Percentiles rank a stretch among this genome's conserved stretches.
phyloP scores from a whole-genome alignment of 192 early-diverging fungal genomes.

The Thamnidium elegans region DNA sequence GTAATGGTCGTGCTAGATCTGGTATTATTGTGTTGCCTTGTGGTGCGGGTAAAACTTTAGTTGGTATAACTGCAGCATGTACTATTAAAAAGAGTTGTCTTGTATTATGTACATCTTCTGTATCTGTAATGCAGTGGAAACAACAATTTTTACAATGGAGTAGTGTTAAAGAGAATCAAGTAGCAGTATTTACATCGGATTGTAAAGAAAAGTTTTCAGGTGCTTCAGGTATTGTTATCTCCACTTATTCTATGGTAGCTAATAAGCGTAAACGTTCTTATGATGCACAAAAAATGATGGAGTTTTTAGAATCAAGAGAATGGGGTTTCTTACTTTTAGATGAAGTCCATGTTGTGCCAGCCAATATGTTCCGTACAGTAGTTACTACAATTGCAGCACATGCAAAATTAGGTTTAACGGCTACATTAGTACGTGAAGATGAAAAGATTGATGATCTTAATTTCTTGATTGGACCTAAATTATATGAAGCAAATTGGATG shows the following conservation, averaged over 20 bases:
- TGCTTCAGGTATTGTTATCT: constrained; percentile 90
- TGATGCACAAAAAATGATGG: constrained; percentile 94
- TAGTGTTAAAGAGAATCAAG: constrained; percentile 87
- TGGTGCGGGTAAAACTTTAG: constrained; percentile 96
- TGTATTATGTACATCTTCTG: constrained; percentile 90
- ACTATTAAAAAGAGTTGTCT: constrained; percentile 94
- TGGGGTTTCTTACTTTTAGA: constrained; percentile 98
- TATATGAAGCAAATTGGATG: constrained; percentile 99
- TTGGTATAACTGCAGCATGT: constrained; percentile 96
- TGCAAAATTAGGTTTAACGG: constrained; percentile 89
- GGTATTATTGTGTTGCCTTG: constrained; percentile 99
- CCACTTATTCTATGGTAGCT: constrained; percentile 97
- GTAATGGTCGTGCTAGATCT: constrained; percentile 73
- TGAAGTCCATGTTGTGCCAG: constrained; percentile 98
- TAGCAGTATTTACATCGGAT: constrained; percentile 93
- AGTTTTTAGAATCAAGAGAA: constrained; percentile 84
- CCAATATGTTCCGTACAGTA: constrained; percentile 93
- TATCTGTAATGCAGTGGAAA: constrained; percentile 98
- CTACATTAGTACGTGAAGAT: constrained; percentile 97
- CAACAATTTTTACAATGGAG: constrained; percentile 96
- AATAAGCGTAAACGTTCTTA: constrained; percentile 90
- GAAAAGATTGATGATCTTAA: constrained; percentile 97
- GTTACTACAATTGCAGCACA: constrained; percentile 90
- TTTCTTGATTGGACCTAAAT: constrained; percentile 97
- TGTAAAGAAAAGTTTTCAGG: constrained; percentile 88